Evolutionary conservation across 148 eudicot species (phyloP), one percentile per base, ranked within the genome.

Genomic region (Heliamphora exappendiculata): DNA sequence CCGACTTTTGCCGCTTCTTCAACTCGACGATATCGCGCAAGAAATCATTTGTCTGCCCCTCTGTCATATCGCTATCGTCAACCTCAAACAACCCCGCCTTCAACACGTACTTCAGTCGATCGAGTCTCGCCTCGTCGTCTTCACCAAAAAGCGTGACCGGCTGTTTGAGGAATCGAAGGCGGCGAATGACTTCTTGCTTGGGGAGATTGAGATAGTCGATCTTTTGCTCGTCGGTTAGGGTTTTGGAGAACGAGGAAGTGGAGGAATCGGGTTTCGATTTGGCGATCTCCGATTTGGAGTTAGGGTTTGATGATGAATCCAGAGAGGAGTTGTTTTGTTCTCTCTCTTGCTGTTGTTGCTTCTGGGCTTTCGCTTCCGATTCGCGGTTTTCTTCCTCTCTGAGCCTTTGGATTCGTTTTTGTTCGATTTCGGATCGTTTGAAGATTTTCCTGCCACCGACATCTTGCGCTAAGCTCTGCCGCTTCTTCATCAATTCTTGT

Each of bases 21-120:
- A 94, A 67, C 81, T 94, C 92, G 50, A 86, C 91, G 2, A 94
- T 94, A 82, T 92, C 97, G 9, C 97, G 83, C 86, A 94, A 79
- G 75, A 94, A 94, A 80, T 94, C 98, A 78, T 94, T 92, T 2
- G 98, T 94, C 59, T 94, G 97, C 6, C 98, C 97, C 75, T 94
- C 97, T 0, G 93, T 94, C 92, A 94, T 88, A 78, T 94, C 97
- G 74, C 87, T 87, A 71, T 94, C 98, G 19, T 87, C 98, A 4
- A 94, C 84, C 84, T 94, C 98, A 76, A 94, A 94, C 49, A 71
- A 63, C 19, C 98, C 98, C 0, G 93, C 78, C 74, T 92, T 94
- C 80, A 94, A 79, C 36, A 94, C 93, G 73, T 81, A 73, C 84
- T 90, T 92, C 76, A 92, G 78, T 78, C 98, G 77, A 4, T 89